These are phyloP conservation scores for Pythium periplocum DNA, from an alignment of 352 stramenopile genomes.

Conservation along the genomic window DNA sequence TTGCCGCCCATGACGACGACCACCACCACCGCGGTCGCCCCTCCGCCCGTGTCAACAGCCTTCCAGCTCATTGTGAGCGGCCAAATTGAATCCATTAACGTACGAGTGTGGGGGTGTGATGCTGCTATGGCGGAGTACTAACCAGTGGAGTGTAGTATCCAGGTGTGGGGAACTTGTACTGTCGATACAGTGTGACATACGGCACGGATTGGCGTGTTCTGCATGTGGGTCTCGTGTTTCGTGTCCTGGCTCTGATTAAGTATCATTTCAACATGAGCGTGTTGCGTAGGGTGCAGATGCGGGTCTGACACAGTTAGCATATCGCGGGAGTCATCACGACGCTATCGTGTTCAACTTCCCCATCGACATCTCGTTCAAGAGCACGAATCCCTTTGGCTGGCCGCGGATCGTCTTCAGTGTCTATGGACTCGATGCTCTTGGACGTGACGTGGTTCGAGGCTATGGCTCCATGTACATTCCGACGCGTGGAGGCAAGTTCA, in stretches of 20 bases:
- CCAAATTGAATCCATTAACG: slow-evolving; percentile 52
- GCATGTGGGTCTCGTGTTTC: slow-evolving; percentile 37
- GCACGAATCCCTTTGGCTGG: slow-evolving; percentile 94
- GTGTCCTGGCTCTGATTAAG: background rate
- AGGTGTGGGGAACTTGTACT: slow-evolving; percentile 87
- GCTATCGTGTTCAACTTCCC: slow-evolving; percentile 94
- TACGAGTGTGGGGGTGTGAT: slow-evolving; percentile 13
- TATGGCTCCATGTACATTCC: slow-evolving; percentile 90
- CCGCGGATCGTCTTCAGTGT: slow-evolving; percentile 88
- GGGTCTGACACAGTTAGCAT: slow-evolving; percentile 87
- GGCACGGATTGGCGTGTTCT: slow-evolving; percentile 91
- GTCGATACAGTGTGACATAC: slow-evolving; percentile 89
- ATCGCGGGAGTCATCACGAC: slow-evolving; percentile 41
- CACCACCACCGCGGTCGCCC: slow-evolving; percentile 1
- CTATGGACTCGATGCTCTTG: slow-evolving; percentile 86
- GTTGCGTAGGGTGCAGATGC: slow-evolving; percentile 54
- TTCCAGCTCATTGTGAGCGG: slow-evolving; percentile 63
- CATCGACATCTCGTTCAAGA: slow-evolving; percentile 95
- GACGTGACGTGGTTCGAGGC: slow-evolving; percentile 86
- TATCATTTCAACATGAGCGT: background rate
- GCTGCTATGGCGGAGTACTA: too few relatives aligned
- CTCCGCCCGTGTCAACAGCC: slow-evolving; percentile 7
- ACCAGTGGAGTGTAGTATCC: slow-evolving; percentile 37
- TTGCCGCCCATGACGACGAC: slow-evolving; percentile 1
- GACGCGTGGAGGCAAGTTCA: slow-evolving; percentile 44